Base-by-base conservation (phyloP, 2,329 filamentous ascomycete species). In the Venturia effusa region DNA sequence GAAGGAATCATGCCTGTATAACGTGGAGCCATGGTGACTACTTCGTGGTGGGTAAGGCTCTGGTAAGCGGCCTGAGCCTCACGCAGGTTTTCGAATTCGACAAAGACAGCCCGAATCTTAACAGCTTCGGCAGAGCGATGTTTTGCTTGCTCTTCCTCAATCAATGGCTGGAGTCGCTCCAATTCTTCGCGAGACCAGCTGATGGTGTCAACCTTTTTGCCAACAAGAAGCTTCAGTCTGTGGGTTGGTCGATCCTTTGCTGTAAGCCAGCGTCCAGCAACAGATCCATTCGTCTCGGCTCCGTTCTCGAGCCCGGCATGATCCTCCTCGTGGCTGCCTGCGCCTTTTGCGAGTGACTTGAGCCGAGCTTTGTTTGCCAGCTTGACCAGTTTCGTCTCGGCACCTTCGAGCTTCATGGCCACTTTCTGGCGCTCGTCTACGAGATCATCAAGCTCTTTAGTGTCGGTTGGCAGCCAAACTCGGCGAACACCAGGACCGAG, bases 31-130 rank as follows among this genome's bases (percentile, higher is more conserved):
- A 99, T 92, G 72, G 93, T 90, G 43, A 96, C 79, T 40, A 90
- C 88, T 65, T 90, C 86, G 75, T 96, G 92, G 74, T 96, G 92
- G 2, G 92, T 86, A 10, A 97, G 81, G 30, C 89, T 87, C 74
- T 99, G 94, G 73, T 85, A 93, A 17, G 93, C 93, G 62, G 84
- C 82, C 75, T 99, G 92, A 17, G 94, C 94, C 64, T 90, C 88
- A 64, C 88, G 84, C 72, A 96, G 90, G 1, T 83, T 85, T 66
- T 84, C 81, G 71, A 97, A 99, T 73, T 97, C 92, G 67, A 99
- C 86, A 70, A 99, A 99, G 13, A 94, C 90, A 27, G 91, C 88
- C 17, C 88, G 85, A 39, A 91, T 79, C 67, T 85, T 83, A 65
- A 67, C 68, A 3, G 81, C 83, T 22, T 88, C 81, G 61, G 85